A percentile compares a stretch with the other conserved stretches of the same genome.
These are phyloP conservation scores for Cornus florida DNA, from an alignment of 148 eudicot genomes.

Conservation along the genomic window DNA sequence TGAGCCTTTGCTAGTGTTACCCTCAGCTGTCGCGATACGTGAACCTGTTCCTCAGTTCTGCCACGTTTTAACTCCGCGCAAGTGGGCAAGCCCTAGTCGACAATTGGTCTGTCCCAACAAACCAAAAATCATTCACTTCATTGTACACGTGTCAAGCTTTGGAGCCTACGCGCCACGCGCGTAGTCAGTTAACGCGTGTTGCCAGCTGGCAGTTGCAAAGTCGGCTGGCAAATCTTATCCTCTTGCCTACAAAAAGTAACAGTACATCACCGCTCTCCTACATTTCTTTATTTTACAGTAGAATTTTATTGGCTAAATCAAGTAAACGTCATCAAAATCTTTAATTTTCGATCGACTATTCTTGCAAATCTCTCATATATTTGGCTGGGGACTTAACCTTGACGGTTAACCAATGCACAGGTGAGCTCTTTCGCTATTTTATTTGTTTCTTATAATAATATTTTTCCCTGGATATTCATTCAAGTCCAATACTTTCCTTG, in stretches of 20 bases:
- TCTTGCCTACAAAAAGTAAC: neutral
- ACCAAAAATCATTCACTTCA: no score
- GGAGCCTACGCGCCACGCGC: neutral
- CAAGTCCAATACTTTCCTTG: neutral
- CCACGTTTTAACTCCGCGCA: neutral
- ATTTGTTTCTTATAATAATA: conserved; percentile 2
- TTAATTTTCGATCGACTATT: neutral
- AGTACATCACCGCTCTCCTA: neutral
- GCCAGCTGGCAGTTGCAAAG: neutral
- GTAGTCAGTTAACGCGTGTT: neutral
- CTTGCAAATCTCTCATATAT: neutral
- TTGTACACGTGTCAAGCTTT: no score
- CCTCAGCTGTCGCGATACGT: neutral
- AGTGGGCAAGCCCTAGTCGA: neutral
- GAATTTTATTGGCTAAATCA: neutral
- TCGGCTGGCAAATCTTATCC: neutral
- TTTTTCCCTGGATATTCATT: conserved; percentile 16
- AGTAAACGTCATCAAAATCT: no score
- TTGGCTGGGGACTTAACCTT: neutral
- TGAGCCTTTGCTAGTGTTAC: neutral
- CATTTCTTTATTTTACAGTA: neutral
- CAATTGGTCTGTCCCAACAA: neutral
- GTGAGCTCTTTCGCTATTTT: conserved; percentile 11
- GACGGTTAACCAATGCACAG: neutral
- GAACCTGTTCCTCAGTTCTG: neutral